A percentile compares a stretch with the other conserved stretches of the same genome.
Evolutionary conservation across 257 asterid genomes (phyloP).

Genomic region (Nicotiana knightiana): DNA sequence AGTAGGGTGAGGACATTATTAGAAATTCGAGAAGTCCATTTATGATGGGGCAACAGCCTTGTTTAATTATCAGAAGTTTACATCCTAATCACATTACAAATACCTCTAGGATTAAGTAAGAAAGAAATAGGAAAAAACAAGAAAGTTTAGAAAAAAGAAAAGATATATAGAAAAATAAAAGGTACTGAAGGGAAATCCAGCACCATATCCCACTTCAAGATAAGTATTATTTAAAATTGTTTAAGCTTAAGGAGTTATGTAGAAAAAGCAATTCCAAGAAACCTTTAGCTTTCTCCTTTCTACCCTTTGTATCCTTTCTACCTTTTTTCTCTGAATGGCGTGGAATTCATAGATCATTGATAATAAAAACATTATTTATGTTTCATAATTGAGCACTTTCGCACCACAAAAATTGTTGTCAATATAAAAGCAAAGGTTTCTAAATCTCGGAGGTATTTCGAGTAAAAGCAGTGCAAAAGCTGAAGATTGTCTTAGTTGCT

Average conservation of each 20-base stretch:
- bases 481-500: constrained; percentile 22
- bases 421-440: constrained; percentile 12
- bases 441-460: constrained; percentile 15
- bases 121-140: not conserved
- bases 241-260: not conserved
- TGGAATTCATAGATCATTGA: not conserved
- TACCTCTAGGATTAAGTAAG: not conserved
- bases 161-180: not conserved
- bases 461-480: constrained; percentile 14
- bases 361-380: not conserved
- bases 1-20: no score
- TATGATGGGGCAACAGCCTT: no score
- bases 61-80: not conserved
- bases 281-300: not conserved
- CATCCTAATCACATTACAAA: not conserved
- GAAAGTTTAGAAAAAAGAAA: not conserved
- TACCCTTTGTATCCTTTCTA: not conserved
- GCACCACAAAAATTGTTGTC: constrained; percentile 6
- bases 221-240: not conserved
- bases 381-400: constrained; percentile 14
- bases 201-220: constrained; percentile 1
- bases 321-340: not conserved
- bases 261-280: not conserved
- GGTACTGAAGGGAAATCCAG: not conserved
- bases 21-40: no score